phyloP scores from a whole-genome alignment of 768 basidiomycete genomes.

The Suillus luteus region DNA sequence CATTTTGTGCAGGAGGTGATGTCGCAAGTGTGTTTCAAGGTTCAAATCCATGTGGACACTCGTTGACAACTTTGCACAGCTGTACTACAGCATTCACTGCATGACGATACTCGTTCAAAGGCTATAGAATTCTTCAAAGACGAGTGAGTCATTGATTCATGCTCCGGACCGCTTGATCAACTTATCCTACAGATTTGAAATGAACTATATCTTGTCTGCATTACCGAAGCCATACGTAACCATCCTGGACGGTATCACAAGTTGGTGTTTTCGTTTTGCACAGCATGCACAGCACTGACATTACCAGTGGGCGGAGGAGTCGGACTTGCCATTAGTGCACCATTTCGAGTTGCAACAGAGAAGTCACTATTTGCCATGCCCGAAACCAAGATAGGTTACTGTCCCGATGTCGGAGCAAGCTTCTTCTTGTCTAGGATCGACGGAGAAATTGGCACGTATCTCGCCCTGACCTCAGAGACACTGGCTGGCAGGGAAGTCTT shows the following conservation, averaged over 20 bases:
- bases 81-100: slow-evolving; percentile 53
- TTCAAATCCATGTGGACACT: slow-evolving; percentile 6
- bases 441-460: slow-evolving; percentile 91
- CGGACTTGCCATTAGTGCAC: slow-evolving; percentile 80
- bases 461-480: slow-evolving; percentile 77
- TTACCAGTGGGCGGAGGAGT: slow-evolving; percentile 91
- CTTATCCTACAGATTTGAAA: slow-evolving; percentile 62
- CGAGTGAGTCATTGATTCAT: slow-evolving; percentile 60
- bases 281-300: slow-evolving; percentile 13
- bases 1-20: slow-evolving; percentile 96
- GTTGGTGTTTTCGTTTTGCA: slow-evolving; percentile 47
- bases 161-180: slow-evolving; percentile 7
- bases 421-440: slow-evolving; percentile 89
- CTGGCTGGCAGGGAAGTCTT: slow-evolving; percentile 82
- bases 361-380: slow-evolving; percentile 95
- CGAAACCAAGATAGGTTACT: slow-evolving; percentile 90
- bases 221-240: slow-evolving; percentile 88
- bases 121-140: slow-evolving; percentile 89
- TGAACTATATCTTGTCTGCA: slow-evolving; percentile 71
- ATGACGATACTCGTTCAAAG: slow-evolving; percentile 51
- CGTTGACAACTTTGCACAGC: slow-evolving; percentile 38
- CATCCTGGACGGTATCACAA: slow-evolving; percentile 88
- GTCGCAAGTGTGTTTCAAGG: slow-evolving; percentile 67
- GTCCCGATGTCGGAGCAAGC: slow-evolving; percentile 91
- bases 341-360: slow-evolving; percentile 92